These are phyloP conservation scores for Alternaria brassicae DNA, from an alignment of 2,329 filamentous ascomycete species.

Conservation along the genomic window DNA sequence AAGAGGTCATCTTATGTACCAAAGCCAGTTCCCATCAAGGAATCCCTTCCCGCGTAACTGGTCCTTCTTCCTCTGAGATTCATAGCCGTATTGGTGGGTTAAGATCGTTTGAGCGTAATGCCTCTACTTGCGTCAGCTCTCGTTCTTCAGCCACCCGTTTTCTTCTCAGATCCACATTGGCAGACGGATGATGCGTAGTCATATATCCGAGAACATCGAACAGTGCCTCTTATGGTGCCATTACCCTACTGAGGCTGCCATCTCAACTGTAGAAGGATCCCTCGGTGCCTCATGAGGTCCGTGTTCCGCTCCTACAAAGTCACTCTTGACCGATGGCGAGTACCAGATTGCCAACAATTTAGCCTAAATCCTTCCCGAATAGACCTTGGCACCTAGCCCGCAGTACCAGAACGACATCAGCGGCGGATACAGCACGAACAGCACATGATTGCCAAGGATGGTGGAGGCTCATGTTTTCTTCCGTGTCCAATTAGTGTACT, in stretches of 20 bases:
- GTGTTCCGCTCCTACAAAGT: not conserved
- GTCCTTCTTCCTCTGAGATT: not conserved
- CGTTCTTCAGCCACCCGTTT: not conserved
- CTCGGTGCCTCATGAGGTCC: constrained; percentile 5
- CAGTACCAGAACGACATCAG: constrained; percentile 8
- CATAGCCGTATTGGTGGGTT: not conserved
- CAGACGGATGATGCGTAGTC: not conserved
- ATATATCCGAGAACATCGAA: not conserved
- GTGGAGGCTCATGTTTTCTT: constrained; percentile 3
- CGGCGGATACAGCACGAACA: constrained; percentile 1
- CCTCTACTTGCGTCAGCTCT: not conserved
- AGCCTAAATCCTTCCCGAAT: constrained; percentile 20
- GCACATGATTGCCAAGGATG: constrained; percentile 8
- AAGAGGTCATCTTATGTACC: not conserved
- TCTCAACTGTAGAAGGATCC: not conserved
- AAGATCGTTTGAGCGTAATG: not conserved
- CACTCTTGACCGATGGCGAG: not conserved
- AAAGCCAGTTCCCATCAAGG: not conserved
- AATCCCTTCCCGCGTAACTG: not conserved
- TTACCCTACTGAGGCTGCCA: constrained; percentile 1
- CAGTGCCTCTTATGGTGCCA: not conserved
- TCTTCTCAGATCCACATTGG: not conserved
- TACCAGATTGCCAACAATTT: constrained; percentile 10
- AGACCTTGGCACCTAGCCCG: constrained; percentile 12
- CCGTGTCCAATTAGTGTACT: constrained; percentile 6